Evolutionary conservation across 495 filamentous ascomycete genomes (phyloP).

Genomic region (Aspergillus mulundensis): DNA sequence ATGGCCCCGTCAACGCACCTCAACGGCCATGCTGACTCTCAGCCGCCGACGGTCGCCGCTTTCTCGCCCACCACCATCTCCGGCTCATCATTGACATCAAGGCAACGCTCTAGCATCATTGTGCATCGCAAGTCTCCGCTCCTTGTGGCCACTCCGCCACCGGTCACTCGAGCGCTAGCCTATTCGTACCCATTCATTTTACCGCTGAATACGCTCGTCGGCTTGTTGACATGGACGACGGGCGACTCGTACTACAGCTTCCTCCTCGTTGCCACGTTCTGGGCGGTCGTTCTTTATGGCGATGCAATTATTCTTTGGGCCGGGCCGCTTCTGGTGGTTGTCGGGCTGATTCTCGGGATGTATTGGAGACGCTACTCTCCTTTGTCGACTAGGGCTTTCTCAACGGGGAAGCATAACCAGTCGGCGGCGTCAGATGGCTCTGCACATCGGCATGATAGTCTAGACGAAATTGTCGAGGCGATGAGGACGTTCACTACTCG

Average conservation of each 20-base stretch:
- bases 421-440: slow-evolving; percentile 53
- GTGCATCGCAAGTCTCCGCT: slow-evolving; percentile 96
- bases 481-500: slow-evolving; percentile 81
- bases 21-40: slow-evolving; percentile 42
- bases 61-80: slow-evolving; percentile 82
- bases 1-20: slow-evolving; percentile 46
- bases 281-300: slow-evolving; percentile 80
- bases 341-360: slow-evolving; percentile 82
- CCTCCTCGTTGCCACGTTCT: slow-evolving; percentile 76
- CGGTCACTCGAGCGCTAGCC: slow-evolving; percentile 85
- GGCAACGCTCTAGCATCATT: slow-evolving; percentile 81
- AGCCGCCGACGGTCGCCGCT: slow-evolving; percentile 71
- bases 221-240: slow-evolving; percentile 88
- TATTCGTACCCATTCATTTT: slow-evolving; percentile 92
- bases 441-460: slow-evolving; percentile 72
- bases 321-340: slow-evolving; percentile 78
- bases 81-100: slow-evolving; percentile 62
- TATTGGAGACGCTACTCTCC: slow-evolving; percentile 87
- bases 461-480: slow-evolving; percentile 95
- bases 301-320: slow-evolving; percentile 72
- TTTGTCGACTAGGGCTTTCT: slow-evolving; percentile 78
- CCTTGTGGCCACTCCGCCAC: slow-evolving; percentile 86
- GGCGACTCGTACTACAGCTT: slow-evolving; percentile 97
- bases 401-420: slow-evolving; percentile 55
- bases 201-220: slow-evolving; percentile 75